Evolutionary conservation across 441 rosid species (phyloP).

Genomic region (Euphorbia corollata): DNA sequence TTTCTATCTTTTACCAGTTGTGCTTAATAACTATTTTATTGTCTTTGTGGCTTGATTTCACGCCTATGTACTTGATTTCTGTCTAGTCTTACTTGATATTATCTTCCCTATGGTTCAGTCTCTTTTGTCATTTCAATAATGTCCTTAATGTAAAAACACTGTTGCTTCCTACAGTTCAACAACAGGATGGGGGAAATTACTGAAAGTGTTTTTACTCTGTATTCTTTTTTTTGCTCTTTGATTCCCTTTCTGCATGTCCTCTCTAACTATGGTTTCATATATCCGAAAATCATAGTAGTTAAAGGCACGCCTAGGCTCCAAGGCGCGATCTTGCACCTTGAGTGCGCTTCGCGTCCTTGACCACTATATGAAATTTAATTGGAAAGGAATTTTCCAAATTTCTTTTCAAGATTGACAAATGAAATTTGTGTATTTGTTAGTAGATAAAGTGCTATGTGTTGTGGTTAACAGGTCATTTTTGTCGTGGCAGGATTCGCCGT

Average conservation of each 20-base stretch:
- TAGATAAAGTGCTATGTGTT: not conserved
- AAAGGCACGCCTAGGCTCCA: no score
- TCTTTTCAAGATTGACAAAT: not conserved
- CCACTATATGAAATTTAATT: no score
- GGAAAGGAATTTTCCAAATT: not conserved
- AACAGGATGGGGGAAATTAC: not conserved
- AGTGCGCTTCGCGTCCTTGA: no score
- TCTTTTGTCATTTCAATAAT: not conserved
- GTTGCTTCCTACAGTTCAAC: not conserved
- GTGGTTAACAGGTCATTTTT: constrained; percentile 14
- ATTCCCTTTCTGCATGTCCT: not conserved
- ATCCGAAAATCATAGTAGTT: not conserved
- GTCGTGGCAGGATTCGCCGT: constrained; percentile 79
- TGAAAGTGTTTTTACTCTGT: not conserved
- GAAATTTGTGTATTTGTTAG: not conserved
- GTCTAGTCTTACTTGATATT: not conserved
- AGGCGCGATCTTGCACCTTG: no score
- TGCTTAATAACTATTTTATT: constrained; percentile 2
- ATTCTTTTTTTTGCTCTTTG: not conserved
- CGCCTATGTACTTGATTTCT: no score
- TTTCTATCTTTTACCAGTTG: constrained; percentile 4
- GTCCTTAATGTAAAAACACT: not conserved
- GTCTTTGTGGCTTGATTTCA: not conserved
- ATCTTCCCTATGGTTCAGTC: constrained; percentile 3
- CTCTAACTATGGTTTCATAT: not conserved